These are phyloP conservation scores for Paxillus involutus DNA, from an alignment of 768 basidiomycete species.

Conservation along the genomic window DNA sequence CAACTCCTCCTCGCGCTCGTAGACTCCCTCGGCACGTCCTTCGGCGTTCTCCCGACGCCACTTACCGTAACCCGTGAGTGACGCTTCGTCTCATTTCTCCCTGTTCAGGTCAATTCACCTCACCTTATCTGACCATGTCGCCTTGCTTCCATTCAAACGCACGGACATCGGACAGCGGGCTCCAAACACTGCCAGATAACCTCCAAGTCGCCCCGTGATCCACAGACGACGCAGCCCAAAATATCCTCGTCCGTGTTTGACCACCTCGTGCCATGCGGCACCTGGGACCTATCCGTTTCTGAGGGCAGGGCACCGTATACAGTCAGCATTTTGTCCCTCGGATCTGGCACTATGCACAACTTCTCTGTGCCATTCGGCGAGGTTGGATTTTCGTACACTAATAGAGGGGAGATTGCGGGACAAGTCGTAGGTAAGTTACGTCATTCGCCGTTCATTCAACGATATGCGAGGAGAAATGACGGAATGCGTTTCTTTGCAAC, in stretches of 20 bases:
- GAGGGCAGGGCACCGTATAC: conserved; percentile 47
- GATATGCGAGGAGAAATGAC: neutral
- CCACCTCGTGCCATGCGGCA: conserved; percentile 31
- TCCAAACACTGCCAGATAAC: conserved; percentile 24
- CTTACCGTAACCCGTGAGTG: conserved; percentile 39
- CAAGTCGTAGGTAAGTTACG: conserved; percentile 33
- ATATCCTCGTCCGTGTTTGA: neutral
- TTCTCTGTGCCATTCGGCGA: conserved; percentile 35
- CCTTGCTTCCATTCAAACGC: neutral
- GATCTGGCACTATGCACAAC: conserved; percentile 41
- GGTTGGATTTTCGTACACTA: conserved; percentile 41
- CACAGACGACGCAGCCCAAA: conserved; percentile 23
- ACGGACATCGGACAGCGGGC: conserved; percentile 19
- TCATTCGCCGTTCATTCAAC: neutral
- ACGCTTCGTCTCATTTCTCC: neutral
- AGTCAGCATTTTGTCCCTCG: conserved; percentile 38
- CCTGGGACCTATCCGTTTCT: conserved; percentile 45
- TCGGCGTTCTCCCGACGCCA: conserved; percentile 37
- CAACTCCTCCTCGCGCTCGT: conserved; percentile 43
- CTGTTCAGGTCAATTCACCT: neutral
- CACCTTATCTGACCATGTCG: neutral
- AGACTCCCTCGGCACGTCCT: conserved; percentile 43
- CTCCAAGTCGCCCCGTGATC: conserved; percentile 23
- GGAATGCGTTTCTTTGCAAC: neutral
- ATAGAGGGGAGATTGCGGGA: conserved; percentile 37